Conservation (phyloP, 768 basidiomycete species). For the Calocybe cyanea region DNA sequence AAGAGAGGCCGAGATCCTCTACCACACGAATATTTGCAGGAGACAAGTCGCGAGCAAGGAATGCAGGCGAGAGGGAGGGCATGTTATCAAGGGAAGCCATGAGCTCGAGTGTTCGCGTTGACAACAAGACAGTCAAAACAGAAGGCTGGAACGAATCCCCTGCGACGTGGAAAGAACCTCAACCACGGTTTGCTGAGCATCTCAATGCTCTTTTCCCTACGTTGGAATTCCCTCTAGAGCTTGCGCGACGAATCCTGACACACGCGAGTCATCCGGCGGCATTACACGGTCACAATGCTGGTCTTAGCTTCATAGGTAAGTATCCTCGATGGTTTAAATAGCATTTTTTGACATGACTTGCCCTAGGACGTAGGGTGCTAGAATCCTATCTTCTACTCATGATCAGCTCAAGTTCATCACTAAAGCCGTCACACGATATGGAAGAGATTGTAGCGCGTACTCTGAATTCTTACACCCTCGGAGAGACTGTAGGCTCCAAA, state of each 20-base stretch:
- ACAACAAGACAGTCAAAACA: conserved; percentile 7
- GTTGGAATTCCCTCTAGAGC: conserved; percentile 64
- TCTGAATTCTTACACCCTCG: conserved; percentile 67
- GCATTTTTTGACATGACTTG: not conserved
- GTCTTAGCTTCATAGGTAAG: conserved; percentile 70
- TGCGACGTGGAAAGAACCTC: conserved; percentile 15
- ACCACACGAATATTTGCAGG: conserved; percentile 12
- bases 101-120: not conserved
- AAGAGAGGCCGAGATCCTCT: conserved; percentile 13
- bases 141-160: conserved; percentile 10
- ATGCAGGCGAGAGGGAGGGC: conserved; percentile 9
- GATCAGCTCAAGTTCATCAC: conserved; percentile 50
- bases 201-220: conserved; percentile 61
- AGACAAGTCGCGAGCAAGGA: conserved; percentile 3
- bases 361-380: conserved; percentile 69
- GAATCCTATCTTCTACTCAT: conserved; percentile 74
- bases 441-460: conserved; percentile 53
- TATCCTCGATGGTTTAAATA: conserved; percentile 5
- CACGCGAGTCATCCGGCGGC: conserved; percentile 73
- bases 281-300: conserved; percentile 66
- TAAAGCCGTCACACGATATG: conserved; percentile 48
- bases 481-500: conserved; percentile 67
- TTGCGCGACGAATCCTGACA: conserved; percentile 72
- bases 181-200: conserved; percentile 43
- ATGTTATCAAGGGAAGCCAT: conserved; percentile 7